These are phyloP conservation scores for Myrica gale DNA, from an alignment of 306 rosid species.

Conservation along the genomic window DNA sequence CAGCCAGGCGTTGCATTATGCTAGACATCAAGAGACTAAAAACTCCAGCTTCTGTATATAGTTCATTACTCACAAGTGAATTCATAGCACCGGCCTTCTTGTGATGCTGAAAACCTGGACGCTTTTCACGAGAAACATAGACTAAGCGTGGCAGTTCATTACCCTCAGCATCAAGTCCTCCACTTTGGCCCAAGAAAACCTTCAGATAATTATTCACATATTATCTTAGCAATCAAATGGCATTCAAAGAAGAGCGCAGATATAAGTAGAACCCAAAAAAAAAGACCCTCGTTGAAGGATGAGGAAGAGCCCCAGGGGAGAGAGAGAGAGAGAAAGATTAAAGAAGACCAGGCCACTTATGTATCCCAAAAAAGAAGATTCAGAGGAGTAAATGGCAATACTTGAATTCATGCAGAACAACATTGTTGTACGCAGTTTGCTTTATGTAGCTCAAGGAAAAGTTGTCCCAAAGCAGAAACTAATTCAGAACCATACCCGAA, in stretches of 20 bases:
- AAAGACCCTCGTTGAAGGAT: neutral
- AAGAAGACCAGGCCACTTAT: neutral
- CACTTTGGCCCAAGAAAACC: constrained; percentile 99
- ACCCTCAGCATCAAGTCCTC: constrained; percentile 95
- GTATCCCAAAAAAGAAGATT: neutral
- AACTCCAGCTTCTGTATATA: constrained; percentile 1
- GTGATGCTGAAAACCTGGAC: constrained; percentile 99
- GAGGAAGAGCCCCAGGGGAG: neutral
- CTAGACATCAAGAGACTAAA: neutral
- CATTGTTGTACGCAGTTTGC: neutral
- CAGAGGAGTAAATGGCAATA: neutral
- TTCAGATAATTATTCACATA: constrained; percentile 28
- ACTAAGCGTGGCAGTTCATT: constrained; percentile 89
- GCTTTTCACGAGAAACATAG: constrained; percentile 99
- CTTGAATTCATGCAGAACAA: neutral
- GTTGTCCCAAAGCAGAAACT: neutral
- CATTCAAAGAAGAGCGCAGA: neutral
- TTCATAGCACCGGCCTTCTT: constrained; percentile 99
- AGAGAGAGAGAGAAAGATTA: neutral
- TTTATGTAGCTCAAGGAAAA: neutral
- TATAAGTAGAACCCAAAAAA: neutral
- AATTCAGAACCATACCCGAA: neutral
- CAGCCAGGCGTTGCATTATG: constrained; percentile 11
- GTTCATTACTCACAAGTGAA: constrained; percentile 70
- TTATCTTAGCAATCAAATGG: constrained; percentile 12